These are phyloP conservation scores for Moniliophthora roreri DNA, from an alignment of 1,284 basidiomycete species.

Conservation along the genomic window DNA sequence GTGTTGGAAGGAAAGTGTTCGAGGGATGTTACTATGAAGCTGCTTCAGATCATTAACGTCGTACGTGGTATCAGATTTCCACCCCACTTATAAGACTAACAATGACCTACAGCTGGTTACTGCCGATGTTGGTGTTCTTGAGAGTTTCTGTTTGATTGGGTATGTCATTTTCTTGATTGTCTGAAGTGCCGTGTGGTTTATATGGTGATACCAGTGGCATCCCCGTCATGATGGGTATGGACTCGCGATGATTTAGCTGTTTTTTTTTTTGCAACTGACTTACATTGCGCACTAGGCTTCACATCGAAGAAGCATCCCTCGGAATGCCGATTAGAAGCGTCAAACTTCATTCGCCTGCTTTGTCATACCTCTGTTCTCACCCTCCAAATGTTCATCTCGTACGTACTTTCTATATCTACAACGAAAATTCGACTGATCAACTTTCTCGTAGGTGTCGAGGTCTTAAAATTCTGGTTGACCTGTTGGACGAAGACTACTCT, in stretches of 20 bases:
- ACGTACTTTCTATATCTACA: conserved; percentile 30
- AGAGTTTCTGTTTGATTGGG: conserved; percentile 95
- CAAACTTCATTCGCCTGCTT: conserved; percentile 89
- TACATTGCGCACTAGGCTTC: conserved; percentile 53
- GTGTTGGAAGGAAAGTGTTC: conserved; percentile 84
- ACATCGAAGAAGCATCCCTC: conserved; percentile 93
- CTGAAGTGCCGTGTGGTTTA: conserved; percentile 1
- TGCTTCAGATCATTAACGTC: conserved; percentile 89
- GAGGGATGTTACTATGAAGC: conserved; percentile 80
- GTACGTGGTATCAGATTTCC: conserved; percentile 42
- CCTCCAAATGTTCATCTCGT: conserved; percentile 97
- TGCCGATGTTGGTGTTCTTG: conserved; percentile 82
- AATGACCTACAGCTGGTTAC: conserved; percentile 70
- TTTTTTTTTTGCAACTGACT: conserved; percentile 5
- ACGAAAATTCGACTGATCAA: background rate
- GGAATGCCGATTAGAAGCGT: conserved; percentile 93
- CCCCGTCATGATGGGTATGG: conserved; percentile 86
- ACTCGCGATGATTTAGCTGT: background rate
- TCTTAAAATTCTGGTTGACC: conserved; percentile 90
- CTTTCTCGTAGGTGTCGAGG: conserved; percentile 75
- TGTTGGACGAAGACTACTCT: conserved; percentile 94
- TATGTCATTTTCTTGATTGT: conserved; percentile 31
- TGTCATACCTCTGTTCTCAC: conserved; percentile 93
- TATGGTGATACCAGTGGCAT: conserved; percentile 67
- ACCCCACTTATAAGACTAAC: background rate